Percentiles rank a stretch among this genome's conserved stretches.
These are phyloP conservation scores for Citropsis articulata DNA, from an alignment of 345 rosid genomes.

Conservation along the genomic window DNA sequence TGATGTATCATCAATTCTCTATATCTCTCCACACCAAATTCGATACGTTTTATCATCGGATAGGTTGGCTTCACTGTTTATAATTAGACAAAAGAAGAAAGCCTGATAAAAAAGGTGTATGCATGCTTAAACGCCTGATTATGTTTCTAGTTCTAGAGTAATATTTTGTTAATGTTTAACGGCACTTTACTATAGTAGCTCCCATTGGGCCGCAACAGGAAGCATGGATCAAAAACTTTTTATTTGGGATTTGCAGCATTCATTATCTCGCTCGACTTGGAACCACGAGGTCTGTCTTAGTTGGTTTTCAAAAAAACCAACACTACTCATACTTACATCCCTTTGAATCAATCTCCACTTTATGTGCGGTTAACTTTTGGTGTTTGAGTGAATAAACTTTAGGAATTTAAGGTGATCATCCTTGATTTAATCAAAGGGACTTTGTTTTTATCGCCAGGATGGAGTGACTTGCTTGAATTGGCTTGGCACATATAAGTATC, in stretches of 20 bases:
- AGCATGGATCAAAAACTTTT: conserved; percentile 81
- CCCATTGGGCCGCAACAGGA: conserved; percentile 81
- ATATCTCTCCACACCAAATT: no score
- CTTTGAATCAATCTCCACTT: background rate
- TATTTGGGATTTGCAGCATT: conserved; percentile 76
- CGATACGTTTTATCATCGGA: no score
- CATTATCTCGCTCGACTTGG: conserved; percentile 61
- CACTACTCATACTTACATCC: background rate
- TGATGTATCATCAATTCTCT: background rate
- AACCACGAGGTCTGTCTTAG: conserved; percentile 54
- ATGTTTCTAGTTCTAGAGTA: no score
- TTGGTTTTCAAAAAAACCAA: background rate
- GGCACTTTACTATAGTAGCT: conserved; percentile 28
- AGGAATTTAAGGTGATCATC: background rate
- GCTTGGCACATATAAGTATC: conserved; percentile 59
- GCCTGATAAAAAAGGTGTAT: background rate
- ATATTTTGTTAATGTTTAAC: background rate
- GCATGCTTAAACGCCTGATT: background rate
- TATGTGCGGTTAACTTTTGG: background rate
- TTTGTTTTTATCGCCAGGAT: conserved; percentile 39
- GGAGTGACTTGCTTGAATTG: conserved; percentile 76
- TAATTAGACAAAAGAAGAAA: background rate
- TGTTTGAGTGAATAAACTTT: background rate
- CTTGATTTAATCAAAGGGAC: background rate
- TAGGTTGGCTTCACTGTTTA: background rate